phyloP scores from a whole-genome alignment of 495 filamentous ascomycete genomes.

The Oleoguttula mirabilis region DNA sequence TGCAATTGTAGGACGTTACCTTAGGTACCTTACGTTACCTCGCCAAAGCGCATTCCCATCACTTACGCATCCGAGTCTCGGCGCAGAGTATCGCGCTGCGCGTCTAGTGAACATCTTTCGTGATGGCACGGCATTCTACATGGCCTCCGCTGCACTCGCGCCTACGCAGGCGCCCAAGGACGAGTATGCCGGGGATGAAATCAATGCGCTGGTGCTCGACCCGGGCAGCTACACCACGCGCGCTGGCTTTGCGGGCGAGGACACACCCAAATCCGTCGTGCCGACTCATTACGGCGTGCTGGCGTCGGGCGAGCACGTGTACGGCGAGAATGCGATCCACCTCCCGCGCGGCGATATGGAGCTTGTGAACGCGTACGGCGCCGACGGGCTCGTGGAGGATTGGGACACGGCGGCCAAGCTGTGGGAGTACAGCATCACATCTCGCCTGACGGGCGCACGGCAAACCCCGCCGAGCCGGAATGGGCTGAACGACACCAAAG shows the following conservation, averaged over 20 bases:
- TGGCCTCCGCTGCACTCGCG: conserved; percentile 3
- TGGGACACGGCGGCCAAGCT: conserved; percentile 85
- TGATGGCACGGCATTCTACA: conserved; percentile 2
- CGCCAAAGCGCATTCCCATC: no score
- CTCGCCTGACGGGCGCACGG: conserved; percentile 56
- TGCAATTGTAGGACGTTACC: no score
- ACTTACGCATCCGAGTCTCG: no score
- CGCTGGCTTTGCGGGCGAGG: conserved; percentile 95
- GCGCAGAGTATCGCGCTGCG: no score
- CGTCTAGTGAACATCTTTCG: no score
- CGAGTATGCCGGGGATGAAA: conserved; percentile 52
- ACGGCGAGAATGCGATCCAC: conserved; percentile 78
- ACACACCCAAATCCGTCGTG: conserved; percentile 83
- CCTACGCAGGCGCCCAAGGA: conserved; percentile 13
- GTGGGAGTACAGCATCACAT: conserved; percentile 82
- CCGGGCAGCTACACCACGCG: conserved; percentile 82
- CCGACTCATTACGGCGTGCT: conserved; percentile 73
- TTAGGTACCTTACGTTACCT: no score
- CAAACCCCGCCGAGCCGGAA: conserved; percentile 54
- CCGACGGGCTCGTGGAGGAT: conserved; percentile 85
- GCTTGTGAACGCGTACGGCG: conserved; percentile 77
- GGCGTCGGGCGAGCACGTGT: conserved; percentile 48
- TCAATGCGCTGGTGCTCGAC: conserved; percentile 91
- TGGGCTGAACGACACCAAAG: conserved; percentile 52
- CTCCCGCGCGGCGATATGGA: conserved; percentile 62